Conservation (phyloP, 352 stramenopile species). For the Phytophthora megakarya region DNA sequence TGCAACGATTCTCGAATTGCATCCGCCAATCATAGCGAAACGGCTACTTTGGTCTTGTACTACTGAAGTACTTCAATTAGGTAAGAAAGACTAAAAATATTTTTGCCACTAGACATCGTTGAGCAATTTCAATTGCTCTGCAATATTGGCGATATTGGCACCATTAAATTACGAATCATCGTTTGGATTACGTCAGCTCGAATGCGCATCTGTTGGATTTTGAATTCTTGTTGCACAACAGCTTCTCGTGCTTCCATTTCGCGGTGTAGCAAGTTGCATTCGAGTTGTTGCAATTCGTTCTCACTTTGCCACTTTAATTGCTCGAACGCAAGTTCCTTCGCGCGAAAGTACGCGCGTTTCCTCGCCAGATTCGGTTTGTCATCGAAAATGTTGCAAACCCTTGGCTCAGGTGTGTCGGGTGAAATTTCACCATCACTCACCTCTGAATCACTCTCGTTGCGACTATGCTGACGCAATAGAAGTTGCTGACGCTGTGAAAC, state of each 20-base stretch:
- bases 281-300: conserved; percentile 28
- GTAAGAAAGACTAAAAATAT: too few species aligned
- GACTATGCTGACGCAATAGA: conserved; percentile 12
- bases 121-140: conserved; percentile 23
- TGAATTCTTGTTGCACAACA: conserved; percentile 21
- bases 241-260: conserved; percentile 30
- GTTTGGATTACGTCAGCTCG: conserved; percentile 28
- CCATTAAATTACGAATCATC: conserved; percentile 29
- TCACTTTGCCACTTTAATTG: conserved; percentile 28
- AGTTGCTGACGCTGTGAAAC: conserved; percentile 30
- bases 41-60: too few species aligned
- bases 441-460: conserved; percentile 18
- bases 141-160: conserved; percentile 14
- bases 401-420: not conserved
- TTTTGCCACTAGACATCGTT: not conserved
- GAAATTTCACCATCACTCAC: conserved; percentile 12
- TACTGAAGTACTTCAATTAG: too few species aligned
- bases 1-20: not conserved
- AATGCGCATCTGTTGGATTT: conserved; percentile 26
- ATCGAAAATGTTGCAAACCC: not conserved
- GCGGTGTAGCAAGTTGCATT: conserved; percentile 25
- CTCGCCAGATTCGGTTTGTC: conserved; percentile 15
- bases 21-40: not conserved
- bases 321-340: conserved; percentile 36
- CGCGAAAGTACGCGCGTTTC: conserved; percentile 26